phyloP scores from a whole-genome alignment of 352 stramenopile species.

The Phytophthora fragariaefolia region DNA sequence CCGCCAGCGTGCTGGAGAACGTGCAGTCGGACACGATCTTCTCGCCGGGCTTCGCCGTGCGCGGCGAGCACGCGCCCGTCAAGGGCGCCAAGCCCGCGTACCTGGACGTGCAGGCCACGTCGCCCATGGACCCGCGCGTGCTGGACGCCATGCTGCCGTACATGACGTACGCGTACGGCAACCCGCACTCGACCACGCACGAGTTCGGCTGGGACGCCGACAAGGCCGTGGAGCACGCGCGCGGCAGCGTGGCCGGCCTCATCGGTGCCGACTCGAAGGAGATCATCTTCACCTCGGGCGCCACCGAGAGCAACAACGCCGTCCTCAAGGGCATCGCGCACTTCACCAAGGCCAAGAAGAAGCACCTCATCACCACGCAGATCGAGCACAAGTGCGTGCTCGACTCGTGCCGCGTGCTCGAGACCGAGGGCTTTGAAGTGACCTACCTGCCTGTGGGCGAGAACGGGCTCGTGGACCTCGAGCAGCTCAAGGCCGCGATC shows the following conservation, averaged over 20 bases:
- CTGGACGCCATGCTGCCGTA: conserved; percentile 99
- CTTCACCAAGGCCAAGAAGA: conserved; percentile 96
- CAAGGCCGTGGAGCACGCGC: conserved; percentile 93
- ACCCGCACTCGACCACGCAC: conserved; percentile 99
- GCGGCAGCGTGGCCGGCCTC: conserved; percentile 90
- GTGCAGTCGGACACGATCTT: conserved; percentile 80
- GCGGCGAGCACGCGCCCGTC: conserved; percentile 59
- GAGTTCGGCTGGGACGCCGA: conserved; percentile 98
- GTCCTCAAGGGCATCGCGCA: conserved; percentile 97
- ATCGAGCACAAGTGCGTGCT: conserved; percentile 98
- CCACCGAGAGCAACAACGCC: conserved; percentile 99
- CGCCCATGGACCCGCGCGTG: conserved; percentile 97
- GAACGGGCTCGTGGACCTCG: conserved; percentile 96
- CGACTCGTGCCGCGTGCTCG: conserved; percentile 97
- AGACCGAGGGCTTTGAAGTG: conserved; percentile 98
- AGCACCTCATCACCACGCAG: conserved; percentile 99
- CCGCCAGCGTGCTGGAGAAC: conserved; percentile 88
- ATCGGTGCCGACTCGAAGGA: conserved; percentile 97
- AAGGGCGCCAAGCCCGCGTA: conserved; percentile 90
- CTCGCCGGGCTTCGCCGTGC: conserved; percentile 83
- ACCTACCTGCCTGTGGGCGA: conserved; percentile 95
- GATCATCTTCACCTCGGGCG: conserved; percentile 99
- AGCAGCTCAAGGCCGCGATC: conserved; percentile 95
- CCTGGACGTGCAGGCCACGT: conserved; percentile 98
- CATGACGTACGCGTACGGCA: conserved; percentile 97